Base-by-base conservation (phyloP, 2,329 filamentous ascomycete genomes). In the Tolypocladium inflatum region DNA sequence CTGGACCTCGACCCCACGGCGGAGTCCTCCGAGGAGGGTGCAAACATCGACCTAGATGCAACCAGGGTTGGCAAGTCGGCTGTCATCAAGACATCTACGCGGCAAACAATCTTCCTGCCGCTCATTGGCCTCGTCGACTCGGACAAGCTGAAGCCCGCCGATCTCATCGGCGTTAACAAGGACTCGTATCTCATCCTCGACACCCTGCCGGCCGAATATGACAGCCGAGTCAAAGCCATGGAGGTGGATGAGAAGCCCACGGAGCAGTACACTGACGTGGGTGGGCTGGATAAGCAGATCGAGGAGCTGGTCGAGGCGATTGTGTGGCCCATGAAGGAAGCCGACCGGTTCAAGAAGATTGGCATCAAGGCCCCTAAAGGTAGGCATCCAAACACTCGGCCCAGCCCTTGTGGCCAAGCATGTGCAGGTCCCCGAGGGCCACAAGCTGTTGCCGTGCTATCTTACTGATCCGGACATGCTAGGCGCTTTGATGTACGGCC, bases 251-350 rank as follows among this genome's bases (percentile, higher is more conserved):
- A 99, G 82, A 99, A 99, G 81, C 95, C 94, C 11, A 97, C 92
- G 43, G 94, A 99, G 76, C 96, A 97, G 77, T 99, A 99, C 78
- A 94, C 88, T 57, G 94, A 99, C 77, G 95, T 99, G 17, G 94
- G 94, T 76, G 94, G 94, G 55, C 76, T 99, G 67, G 92, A 97
- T 76, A 99, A 99, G 79, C 94, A 99, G 80, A 99, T 99, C 70
- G 93, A 97, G 74, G 95, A 99, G 77, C 83, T 99, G 57, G 92
- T 99, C 10, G 94, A 99, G 78, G 94, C 94, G 58, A 94, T 99
- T 55, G 94, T 99, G 37, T 97, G 93, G 93, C 94, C 94, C 2
- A 99, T 99, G 94, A 97, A 97, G 83, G 93, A 99, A 77, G 92
- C 94, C 2, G 95, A 99, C 67, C 85, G 93, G 23, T 99, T 99